A percentile compares a stretch with the other conserved stretches of the same genome.
Conservation (phyloP, 2,329 filamentous ascomycete genomes). For the Pyrenochaeta sp. region DNA sequence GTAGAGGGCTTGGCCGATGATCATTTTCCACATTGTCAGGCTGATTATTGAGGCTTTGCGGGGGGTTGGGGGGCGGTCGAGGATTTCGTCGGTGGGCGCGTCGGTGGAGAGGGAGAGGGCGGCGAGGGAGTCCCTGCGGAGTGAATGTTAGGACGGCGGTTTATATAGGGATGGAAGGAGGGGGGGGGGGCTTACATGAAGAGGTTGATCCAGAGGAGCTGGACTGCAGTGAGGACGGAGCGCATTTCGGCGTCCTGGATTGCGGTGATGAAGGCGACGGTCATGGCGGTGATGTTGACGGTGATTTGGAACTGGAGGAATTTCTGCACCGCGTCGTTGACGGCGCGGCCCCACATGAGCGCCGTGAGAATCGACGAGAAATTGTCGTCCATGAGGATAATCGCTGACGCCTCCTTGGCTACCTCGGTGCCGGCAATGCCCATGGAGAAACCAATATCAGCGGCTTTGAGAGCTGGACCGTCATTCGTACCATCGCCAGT, state of each 20-base stretch:
- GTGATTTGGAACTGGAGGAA: conserved; percentile 71
- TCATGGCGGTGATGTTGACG: conserved; percentile 89
- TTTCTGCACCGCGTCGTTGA: conserved; percentile 51
- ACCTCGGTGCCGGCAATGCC: conserved; percentile 83
- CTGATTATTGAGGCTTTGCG: conserved; percentile 81
- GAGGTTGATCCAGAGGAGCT: conserved; percentile 92
- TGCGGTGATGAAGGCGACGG: conserved; percentile 85
- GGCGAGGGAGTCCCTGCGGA: conserved; percentile 83
- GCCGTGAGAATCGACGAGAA: conserved; percentile 86
- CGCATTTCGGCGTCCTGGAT: conserved; percentile 72
- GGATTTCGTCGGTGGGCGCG: conserved; percentile 77
- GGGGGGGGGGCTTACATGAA: conserved; percentile 66
- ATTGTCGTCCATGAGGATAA: conserved; percentile 87
- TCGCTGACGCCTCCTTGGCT: conserved; percentile 82
- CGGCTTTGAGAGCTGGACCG: conserved; percentile 78
- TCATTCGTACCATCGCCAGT: conserved; percentile 86
- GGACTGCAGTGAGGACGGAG: conserved; percentile 85
- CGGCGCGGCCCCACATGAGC: conserved; percentile 72
- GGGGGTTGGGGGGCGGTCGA: conserved; percentile 79
- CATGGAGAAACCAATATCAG: conserved; percentile 87
- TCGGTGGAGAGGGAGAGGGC: conserved; percentile 89
- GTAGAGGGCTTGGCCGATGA: conserved; percentile 87
- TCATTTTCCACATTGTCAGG: conserved; percentile 97
- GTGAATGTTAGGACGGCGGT: conserved; percentile 40
- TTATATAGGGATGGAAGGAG: too few relatives aligned